Evolutionary conservation across 1,284 basidiomycete genomes (phyloP).

Genomic region (Agroathelia rolfsii): DNA sequence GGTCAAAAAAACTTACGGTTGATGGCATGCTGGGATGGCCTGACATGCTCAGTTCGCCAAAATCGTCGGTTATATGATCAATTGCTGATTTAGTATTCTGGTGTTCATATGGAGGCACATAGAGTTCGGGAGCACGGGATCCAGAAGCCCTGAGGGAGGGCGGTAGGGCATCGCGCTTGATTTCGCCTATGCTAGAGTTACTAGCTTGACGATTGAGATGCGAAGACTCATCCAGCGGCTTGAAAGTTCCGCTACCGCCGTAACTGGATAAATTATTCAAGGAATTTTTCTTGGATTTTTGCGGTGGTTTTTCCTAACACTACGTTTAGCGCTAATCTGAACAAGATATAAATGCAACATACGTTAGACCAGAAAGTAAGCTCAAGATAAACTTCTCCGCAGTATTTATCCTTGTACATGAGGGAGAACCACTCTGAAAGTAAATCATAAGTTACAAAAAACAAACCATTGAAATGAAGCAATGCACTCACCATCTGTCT

Average conservation of each 20-base stretch:
- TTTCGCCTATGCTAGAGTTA: constrained; percentile 16
- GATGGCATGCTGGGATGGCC: no score
- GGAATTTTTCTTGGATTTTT: no score
- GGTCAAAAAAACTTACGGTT: no score
- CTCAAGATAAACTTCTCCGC: constrained; percentile 90
- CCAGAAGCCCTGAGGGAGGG: constrained; percentile 47
- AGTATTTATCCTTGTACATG: constrained; percentile 83
- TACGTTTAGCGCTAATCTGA: constrained; percentile 2
- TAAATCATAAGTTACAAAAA: constrained; percentile 8
- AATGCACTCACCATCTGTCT: constrained; percentile 78
- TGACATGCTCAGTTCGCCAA: constrained; percentile 54
- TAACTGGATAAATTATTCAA: no score
- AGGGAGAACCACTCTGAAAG: constrained; percentile 87
- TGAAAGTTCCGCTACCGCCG: no score
- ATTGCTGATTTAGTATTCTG: constrained; percentile 28
- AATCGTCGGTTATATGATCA: constrained; percentile 48
- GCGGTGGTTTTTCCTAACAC: no score
- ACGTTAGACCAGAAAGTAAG: constrained; percentile 95
- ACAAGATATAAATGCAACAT: constrained; percentile 23
- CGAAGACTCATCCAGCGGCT: no score
- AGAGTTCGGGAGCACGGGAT: constrained; percentile 58
- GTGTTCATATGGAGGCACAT: constrained; percentile 60
- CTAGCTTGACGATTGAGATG: no score
- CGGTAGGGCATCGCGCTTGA: constrained; percentile 44
- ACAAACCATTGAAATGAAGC: constrained; percentile 2